Evolutionary conservation across 306 rosid genomes (phyloP).

Genomic region (Dalbergia cochinchinensis): DNA sequence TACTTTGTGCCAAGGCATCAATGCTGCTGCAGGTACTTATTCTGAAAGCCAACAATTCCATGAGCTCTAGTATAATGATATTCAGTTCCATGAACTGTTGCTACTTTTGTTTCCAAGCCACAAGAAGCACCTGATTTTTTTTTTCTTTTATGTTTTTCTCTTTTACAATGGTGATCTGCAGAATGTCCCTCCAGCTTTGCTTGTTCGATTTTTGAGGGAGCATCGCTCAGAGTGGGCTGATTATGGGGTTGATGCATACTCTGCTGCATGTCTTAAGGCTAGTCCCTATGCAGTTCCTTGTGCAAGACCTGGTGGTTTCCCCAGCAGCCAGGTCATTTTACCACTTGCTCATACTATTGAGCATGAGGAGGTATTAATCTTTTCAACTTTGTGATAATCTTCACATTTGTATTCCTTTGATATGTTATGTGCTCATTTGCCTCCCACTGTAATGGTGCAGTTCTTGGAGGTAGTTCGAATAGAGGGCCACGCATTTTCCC

Average conservation of each 20-base stretch:
- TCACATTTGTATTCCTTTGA: not conserved
- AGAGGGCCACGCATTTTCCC: slow-evolving; percentile 96
- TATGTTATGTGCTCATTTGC: not conserved
- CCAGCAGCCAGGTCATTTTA: slow-evolving; percentile 86
- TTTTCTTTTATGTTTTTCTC: not conserved
- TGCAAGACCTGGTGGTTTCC: slow-evolving; percentile 88
- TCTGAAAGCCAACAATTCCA: not conserved
- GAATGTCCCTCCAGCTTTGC: slow-evolving; percentile 98
- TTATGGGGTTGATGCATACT: slow-evolving; percentile 94
- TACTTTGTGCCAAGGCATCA: slow-evolving; percentile 95
- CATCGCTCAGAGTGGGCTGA: slow-evolving; percentile 99
- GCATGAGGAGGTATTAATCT: slow-evolving; percentile 80
- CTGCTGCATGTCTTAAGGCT: slow-evolving; percentile 85
- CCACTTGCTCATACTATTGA: slow-evolving; percentile 95
- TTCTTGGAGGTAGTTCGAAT: slow-evolving; percentile 95
- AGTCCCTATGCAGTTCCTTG: slow-evolving; percentile 90
- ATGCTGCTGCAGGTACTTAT: slow-evolving; percentile 88
- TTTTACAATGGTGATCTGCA: slow-evolving; percentile 35
- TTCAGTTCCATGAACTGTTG: not conserved
- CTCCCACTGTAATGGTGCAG: slow-evolving; percentile 50
- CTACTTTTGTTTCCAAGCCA: not conserved
- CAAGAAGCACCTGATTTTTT: not conserved
- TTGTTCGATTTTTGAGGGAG: slow-evolving; percentile 95
- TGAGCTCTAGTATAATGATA: not conserved
- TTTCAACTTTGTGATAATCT: not conserved